Percentiles rank a stretch among this genome's conserved stretches.
Evolutionary conservation across 441 rosid genomes (phyloP).

Genomic region (Corymbia citriodora): DNA sequence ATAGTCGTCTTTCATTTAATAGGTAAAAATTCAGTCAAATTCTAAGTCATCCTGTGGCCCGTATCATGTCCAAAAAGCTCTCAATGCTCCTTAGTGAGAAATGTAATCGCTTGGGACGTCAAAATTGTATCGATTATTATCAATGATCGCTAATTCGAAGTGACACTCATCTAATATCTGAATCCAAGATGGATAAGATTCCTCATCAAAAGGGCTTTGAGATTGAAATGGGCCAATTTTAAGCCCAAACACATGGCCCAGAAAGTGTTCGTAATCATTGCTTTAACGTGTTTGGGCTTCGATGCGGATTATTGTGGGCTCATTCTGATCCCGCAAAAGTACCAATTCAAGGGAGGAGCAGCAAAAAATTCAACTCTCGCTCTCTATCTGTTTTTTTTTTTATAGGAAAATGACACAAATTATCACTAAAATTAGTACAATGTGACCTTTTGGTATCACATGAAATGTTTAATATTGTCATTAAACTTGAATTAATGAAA

Average conservation of each 20-base stretch:
- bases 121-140: neutral
- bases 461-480: too few species aligned
- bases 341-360: neutral
- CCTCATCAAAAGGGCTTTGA: neutral
- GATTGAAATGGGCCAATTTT: neutral
- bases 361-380: neutral
- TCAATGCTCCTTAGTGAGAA: neutral
- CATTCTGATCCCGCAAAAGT: neutral
- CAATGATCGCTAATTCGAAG: neutral
- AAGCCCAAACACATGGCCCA: neutral
- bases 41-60: neutral
- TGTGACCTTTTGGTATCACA: too few species aligned
- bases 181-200: neutral
- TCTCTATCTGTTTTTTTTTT: neutral
- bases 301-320: neutral
- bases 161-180: accelerated
- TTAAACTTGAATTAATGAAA: too few species aligned
- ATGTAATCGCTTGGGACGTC: neutral
- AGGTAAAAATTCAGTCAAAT: neutral
- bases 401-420: too few species aligned
- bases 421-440: too few species aligned
- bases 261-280: neutral
- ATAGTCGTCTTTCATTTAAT: accelerated
- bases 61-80: neutral
- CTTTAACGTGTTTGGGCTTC: neutral